These are phyloP conservation scores for Tuber microsphaerosporum DNA, from an alignment of 495 filamentous ascomycete genomes.

Conservation along the genomic window DNA sequence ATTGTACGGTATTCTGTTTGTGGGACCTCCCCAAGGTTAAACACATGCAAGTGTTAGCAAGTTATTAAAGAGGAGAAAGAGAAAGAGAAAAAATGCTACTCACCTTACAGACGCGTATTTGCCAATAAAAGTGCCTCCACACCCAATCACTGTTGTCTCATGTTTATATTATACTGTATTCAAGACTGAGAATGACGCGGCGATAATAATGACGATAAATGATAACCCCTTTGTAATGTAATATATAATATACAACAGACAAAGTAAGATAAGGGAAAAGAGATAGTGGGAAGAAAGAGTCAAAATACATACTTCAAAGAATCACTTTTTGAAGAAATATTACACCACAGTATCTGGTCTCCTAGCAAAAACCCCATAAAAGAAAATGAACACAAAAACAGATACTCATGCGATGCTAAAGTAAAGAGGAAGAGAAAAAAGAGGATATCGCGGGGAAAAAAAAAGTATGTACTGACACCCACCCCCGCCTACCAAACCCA, in stretches of 20 bases:
- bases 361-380: not conserved
- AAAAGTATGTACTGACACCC: not conserved
- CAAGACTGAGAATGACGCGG: not conserved
- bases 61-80: not conserved
- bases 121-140: not conserved
- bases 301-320: slow-evolving; percentile 5
- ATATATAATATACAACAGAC: slow-evolving; percentile 5
- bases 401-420: not conserved
- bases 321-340: slow-evolving; percentile 3
- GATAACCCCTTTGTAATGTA: not conserved
- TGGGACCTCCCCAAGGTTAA: not conserved
- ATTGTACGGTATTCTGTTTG: not conserved
- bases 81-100: not conserved
- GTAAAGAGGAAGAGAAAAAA: not conserved
- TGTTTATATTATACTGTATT: not conserved
- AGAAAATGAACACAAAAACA: slow-evolving; percentile 2
- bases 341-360: not conserved
- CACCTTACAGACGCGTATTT: not conserved
- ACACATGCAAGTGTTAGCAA: not conserved
- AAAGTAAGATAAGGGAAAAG: not conserved
- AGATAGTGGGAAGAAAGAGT: not conserved
- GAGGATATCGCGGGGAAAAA: not conserved
- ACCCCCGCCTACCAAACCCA: not conserved
- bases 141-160: not conserved
- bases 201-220: not conserved